A percentile compares a stretch with the other conserved stretches of the same genome.
Evolutionary conservation across 1,284 basidiomycete species (phyloP).

Genomic region (Singerocomus inundabilis): DNA sequence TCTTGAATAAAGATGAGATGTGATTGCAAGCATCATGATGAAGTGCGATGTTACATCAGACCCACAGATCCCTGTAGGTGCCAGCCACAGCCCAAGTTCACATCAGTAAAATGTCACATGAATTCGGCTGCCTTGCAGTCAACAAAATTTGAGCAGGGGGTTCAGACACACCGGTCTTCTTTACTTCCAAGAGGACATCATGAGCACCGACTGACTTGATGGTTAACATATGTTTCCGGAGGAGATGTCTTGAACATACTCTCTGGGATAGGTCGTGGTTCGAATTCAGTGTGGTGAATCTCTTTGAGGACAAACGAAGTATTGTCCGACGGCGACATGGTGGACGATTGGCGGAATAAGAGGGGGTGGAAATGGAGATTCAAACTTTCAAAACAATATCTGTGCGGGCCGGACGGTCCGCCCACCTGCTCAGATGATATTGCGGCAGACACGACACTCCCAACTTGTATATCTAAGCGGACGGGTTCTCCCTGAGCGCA

Average conservation of each 20-base stretch:
- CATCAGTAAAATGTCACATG: too few relatives aligned
- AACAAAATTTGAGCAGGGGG: neutral
- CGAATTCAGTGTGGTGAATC: constrained; percentile 72
- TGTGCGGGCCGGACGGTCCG: constrained; percentile 9
- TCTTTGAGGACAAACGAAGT: constrained; percentile 77
- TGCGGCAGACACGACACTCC: neutral
- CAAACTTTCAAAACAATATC: neutral
- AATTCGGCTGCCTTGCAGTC: neutral
- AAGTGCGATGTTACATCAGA: constrained; percentile 63
- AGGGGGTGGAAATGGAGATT: neutral
- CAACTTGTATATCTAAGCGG: neutral
- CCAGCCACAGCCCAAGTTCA: constrained; percentile 4
- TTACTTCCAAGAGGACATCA: constrained; percentile 88
- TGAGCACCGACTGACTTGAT: constrained; percentile 56
- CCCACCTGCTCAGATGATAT: constrained; percentile 3
- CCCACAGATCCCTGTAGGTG: constrained; percentile 75
- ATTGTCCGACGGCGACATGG: constrained; percentile 61
- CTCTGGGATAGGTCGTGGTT: constrained; percentile 77
- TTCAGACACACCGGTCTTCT: constrained; percentile 74
- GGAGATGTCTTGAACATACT: constrained; percentile 39
- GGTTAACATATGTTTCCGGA: constrained; percentile 1
- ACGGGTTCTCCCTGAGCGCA: neutral
- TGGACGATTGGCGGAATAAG: neutral
- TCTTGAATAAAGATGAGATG: constrained; percentile 38
- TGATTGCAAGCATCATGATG: neutral